Evolutionary conservation across 1,284 basidiomycete species (phyloP), one percentile per base, ranked within the genome.

Genomic region (Psilocybe mexicana): DNA sequence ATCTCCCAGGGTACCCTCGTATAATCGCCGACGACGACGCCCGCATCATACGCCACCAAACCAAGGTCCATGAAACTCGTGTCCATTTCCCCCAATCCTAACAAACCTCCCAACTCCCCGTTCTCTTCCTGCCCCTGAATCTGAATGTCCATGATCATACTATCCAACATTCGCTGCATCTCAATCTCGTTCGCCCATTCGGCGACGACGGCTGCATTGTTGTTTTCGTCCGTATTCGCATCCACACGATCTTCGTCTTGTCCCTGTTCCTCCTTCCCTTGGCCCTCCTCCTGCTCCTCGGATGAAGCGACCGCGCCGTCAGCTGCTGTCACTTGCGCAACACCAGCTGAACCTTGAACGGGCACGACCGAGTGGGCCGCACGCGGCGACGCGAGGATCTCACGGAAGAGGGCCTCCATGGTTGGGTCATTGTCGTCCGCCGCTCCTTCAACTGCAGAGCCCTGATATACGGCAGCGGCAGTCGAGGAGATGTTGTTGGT

Each of bases 401-500:
- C 85, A 62, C 81, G 79, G 76, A 87, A 78, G 71, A 87, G 76
- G 62, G 78, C 77, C 64, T 87, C 84, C 83, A 88, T 65, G 38
- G 45, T 51, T 56, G 47, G 56, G 71, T 85, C 81, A 66, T 79
- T 55, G 43, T 67, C 58, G 63, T 65, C 62, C 66, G 62, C 54
- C 42, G 33, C 23, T 47, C 49, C 49, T 60, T 62, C 51, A 61
- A 43, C 43, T 60, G 57, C 55, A 62, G 57, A 52, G 61, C 65
- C 59, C 55, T 65, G 57, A 69, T 57, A 65, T 67, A 60, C 60
- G 65, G 65, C 60, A 54, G 61, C 62, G 59, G 60, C 14, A 25
- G 40, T 60, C 40, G 59, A 52, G 58, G 28, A 43, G 38, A 18
- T 10, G 49, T 49, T 52, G 49, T 49, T 52, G 65, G 61, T 43